Evolutionary conservation across 2,329 filamentous ascomycete genomes (phyloP).

Genomic region (Aspergillus clavatus): DNA sequence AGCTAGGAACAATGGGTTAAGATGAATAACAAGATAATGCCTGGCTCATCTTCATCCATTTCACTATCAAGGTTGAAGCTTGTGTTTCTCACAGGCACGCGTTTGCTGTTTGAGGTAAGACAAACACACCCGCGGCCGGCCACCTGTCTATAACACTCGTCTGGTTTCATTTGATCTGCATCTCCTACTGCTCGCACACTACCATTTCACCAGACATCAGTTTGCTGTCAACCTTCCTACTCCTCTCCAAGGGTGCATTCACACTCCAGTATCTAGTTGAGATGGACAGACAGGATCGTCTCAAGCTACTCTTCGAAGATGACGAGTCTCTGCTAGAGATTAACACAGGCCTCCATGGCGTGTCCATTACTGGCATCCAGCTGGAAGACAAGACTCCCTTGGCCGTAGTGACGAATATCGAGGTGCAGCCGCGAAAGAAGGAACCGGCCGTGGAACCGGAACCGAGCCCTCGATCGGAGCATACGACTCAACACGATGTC

Average conservation of each 20-base stretch:
- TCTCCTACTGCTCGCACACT: neutral
- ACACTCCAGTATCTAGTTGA: too few species aligned
- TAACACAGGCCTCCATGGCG: slow-evolving; percentile 15
- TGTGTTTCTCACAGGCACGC: neutral
- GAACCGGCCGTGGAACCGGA: neutral
- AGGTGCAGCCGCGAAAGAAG: neutral
- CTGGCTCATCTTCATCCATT: neutral
- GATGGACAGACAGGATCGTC: slow-evolving; percentile 25
- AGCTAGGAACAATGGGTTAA: too few species aligned
- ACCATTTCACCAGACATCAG: too few species aligned
- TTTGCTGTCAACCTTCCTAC: too few species aligned
- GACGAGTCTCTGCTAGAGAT: slow-evolving; percentile 21
- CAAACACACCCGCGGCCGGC: too few species aligned
- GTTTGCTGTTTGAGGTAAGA: neutral
- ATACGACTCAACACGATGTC: neutral
- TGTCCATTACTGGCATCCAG: neutral
- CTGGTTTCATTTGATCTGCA: too few species aligned
- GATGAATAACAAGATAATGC: neutral
- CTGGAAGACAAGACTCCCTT: neutral
- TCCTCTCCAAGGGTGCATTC: too few species aligned
- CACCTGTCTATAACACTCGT: too few species aligned
- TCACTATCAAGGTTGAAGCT: too few species aligned
- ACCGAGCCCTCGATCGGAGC: neutral
- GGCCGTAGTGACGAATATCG: neutral
- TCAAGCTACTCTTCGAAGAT: slow-evolving; percentile 26